Conservation (phyloP, 1,284 basidiomycete species). For the Cryptococcus wingfieldii region DNA sequence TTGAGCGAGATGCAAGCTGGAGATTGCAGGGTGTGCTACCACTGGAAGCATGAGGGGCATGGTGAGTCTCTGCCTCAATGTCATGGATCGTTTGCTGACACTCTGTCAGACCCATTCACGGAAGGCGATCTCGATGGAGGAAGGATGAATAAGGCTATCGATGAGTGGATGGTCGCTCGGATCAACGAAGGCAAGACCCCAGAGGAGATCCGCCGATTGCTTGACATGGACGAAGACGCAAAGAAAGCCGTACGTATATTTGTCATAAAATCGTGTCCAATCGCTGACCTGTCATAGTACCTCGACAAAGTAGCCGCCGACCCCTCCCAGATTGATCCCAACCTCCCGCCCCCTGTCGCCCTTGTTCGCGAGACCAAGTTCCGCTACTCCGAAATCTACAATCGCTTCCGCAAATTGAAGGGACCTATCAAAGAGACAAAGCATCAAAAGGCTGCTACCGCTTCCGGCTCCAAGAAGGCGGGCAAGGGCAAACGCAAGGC, state of each 20-base stretch:
- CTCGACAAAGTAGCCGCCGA: slow-evolving; percentile 33
- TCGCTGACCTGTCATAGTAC: slow-evolving; percentile 20
- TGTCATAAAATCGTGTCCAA: background rate
- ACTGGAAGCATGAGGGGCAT: slow-evolving; percentile 46
- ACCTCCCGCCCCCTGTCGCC: slow-evolving; percentile 38
- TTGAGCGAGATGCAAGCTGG: slow-evolving; percentile 40
- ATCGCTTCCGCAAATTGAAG: slow-evolving; percentile 43
- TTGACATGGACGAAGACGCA: slow-evolving; percentile 38
- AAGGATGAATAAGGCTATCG: slow-evolving; percentile 39
- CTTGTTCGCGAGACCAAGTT: slow-evolving; percentile 29
- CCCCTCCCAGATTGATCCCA: slow-evolving; percentile 25
- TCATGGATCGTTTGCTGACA: background rate
- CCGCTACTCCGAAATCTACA: slow-evolving; percentile 48
- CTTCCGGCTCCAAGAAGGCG: background rate
- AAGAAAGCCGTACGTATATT: slow-evolving; percentile 26
- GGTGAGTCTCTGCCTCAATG: slow-evolving; percentile 19
- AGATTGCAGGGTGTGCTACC: slow-evolving; percentile 37
- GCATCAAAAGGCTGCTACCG: slow-evolving; percentile 14
- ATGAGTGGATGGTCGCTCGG: slow-evolving; percentile 43
- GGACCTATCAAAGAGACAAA: slow-evolving; percentile 42
- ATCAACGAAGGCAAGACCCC: slow-evolving; percentile 38
- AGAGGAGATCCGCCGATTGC: slow-evolving; percentile 35
- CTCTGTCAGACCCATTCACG: slow-evolving; percentile 34
- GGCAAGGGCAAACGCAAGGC: background rate
- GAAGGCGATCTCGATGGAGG: slow-evolving; percentile 35